phyloP scores from a whole-genome alignment of 306 rosid species.

The Vicia faba region DNA sequence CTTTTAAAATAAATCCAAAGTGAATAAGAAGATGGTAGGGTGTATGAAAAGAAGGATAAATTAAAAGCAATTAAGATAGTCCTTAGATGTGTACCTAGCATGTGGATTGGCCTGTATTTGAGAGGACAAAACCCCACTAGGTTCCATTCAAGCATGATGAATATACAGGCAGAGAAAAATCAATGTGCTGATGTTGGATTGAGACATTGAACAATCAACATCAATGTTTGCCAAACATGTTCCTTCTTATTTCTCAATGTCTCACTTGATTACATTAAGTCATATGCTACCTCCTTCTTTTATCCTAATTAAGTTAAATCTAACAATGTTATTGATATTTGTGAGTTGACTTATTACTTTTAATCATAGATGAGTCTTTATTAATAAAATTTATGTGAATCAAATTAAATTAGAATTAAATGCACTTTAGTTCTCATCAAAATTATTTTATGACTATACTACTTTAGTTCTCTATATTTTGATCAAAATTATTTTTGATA shows the following conservation, averaged over 20 bases:
- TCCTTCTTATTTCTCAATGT: slow-evolving; percentile 39
- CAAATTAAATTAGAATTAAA: too few species aligned
- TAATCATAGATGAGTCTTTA: too few species aligned
- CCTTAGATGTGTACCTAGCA: slow-evolving; percentile 24
- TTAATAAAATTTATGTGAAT: too few species aligned
- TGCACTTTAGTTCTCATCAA: too few species aligned
- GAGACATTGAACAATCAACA: slow-evolving; percentile 40
- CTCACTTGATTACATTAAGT: not conserved
- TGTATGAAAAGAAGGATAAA: too few species aligned
- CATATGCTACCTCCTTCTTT: not conserved
- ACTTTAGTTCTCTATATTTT: too few species aligned
- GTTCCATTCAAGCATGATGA: slow-evolving; percentile 39
- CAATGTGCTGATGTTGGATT: slow-evolving; percentile 39
- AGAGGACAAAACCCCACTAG: slow-evolving; percentile 38
- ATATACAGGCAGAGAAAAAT: slow-evolving; percentile 18
- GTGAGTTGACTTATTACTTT: too few species aligned
- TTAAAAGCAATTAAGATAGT: not conserved
- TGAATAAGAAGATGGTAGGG: not conserved
- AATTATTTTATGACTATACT: too few species aligned
- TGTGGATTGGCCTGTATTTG: slow-evolving; percentile 39
- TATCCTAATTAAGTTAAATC: slow-evolving; percentile 5
- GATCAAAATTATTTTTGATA: too few species aligned
- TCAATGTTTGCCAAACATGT: slow-evolving; percentile 41
- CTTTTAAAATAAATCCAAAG: not conserved
- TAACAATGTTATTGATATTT: too few species aligned